These are phyloP conservation scores for Endotrypanum monterogeii DNA, from an alignment of 208 protist genomes.

Conservation along the genomic window DNA sequence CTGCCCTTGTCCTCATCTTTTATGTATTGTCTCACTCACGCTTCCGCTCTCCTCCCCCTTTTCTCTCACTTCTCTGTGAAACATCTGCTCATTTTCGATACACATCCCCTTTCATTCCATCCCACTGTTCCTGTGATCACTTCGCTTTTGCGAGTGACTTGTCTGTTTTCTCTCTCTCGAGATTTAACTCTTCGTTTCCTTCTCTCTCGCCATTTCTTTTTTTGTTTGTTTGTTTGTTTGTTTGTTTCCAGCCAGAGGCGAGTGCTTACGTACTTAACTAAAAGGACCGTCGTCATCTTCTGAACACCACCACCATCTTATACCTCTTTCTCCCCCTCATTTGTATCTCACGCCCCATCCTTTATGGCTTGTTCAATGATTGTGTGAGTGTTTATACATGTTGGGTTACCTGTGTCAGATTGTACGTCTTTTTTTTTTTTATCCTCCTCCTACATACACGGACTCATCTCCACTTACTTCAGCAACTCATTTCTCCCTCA, in stretches of 20 bases:
- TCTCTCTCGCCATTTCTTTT: not conserved
- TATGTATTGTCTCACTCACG: too few relatives aligned
- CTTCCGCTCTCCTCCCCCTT: too few relatives aligned
- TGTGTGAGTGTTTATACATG: too few relatives aligned
- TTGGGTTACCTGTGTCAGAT: too few relatives aligned
- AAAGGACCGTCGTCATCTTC: not conserved
- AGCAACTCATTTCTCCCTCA: not conserved
- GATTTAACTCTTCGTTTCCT: not conserved
- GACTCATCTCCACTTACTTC: too few relatives aligned
- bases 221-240: not conserved
- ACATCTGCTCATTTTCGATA: too few relatives aligned
- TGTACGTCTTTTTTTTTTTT: too few relatives aligned
- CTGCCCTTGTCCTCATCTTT: too few relatives aligned
- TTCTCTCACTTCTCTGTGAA: too few relatives aligned
- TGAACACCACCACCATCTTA: not conserved
- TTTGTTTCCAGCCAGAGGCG: not conserved
- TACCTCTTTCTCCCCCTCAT: not conserved
- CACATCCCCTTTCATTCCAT: not conserved
- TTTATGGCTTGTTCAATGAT: too few relatives aligned
- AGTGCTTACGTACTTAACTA: not conserved
- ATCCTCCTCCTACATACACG: too few relatives aligned
- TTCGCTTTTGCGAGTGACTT: not conserved
- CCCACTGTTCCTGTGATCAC: not conserved
- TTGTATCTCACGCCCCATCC: too few relatives aligned
- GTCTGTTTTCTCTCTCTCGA: not conserved